Base-by-base conservation (phyloP, 139 green algal genomes). In the Picochlorum sp. region DNA sequence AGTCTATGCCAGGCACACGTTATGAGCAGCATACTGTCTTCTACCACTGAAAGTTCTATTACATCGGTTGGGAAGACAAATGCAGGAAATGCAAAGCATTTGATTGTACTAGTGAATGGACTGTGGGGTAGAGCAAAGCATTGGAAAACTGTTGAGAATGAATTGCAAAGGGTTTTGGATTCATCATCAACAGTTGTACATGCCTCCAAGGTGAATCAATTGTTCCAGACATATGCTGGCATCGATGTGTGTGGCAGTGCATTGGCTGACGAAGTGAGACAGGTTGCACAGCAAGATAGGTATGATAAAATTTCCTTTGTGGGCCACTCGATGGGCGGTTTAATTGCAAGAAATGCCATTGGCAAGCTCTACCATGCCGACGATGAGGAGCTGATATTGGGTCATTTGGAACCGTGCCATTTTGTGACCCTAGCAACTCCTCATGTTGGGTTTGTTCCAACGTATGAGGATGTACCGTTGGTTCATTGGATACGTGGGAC, bases 401-500 rank as follows among this genome's bases (percentile, higher is more conserved):
- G 61, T 26, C 82, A 83, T 1, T 68, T 96, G 51, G 18, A 59
- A 16, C 85, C 88, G 13, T 54, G 20, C 9, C 88, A 95, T 73
- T 94, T 88, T 65, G 61, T 94, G 13, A 82, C 73, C 0, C 61
- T 96, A 44, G 88, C 88, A 11, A 91, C 88, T 0, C 89, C 89
- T 1, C 88, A 95, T 70, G 54, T 87, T 49, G 89, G 88, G 9
- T 93, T 85, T 65, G 37, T 56, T 44, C 61, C 11, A 46, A 71
- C 58, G 3, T 64, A 79, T 4, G n/a, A 11, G 20, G 82, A 92
- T 79, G 81, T 90, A 30, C 15, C n/a, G 6, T 45, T 63, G n/a
- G 14, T 64, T 5, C n/a, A 56, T 32, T 70, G 64, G 64, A 11
- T 64, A 21, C 18, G 47, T 54, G n/a, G 16, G 10, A 30, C n/a